Evolutionary conservation across 345 rosid genomes (phyloP).

Genomic region (Sonneratia alba): DNA sequence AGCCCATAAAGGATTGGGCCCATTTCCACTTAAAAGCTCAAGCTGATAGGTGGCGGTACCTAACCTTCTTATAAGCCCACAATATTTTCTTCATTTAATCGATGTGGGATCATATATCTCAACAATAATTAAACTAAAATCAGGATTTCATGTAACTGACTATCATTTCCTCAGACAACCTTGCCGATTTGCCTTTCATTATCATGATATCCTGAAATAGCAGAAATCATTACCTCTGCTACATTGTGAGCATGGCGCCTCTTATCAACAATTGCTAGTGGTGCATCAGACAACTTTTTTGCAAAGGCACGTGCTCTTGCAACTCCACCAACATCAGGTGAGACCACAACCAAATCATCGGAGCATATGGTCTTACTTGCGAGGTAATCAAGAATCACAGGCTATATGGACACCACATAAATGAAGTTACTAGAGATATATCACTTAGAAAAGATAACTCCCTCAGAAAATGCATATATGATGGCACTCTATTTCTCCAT

Average conservation of each 20-base stretch:
- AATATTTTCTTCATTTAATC: too few species aligned
- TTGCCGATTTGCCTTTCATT: not conserved
- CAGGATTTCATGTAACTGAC: not conserved
- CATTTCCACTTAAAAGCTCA: too few species aligned
- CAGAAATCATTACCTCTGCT: slow-evolving; percentile 57
- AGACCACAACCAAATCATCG: slow-evolving; percentile 86
- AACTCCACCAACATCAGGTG: slow-evolving; percentile 98
- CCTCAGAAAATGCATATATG: not conserved
- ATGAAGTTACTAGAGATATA: not conserved
- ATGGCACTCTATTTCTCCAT: not conserved
- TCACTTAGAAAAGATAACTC: not conserved
- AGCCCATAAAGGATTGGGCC: too few species aligned
- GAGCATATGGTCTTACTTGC: slow-evolving; percentile 88
- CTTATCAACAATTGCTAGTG: slow-evolving; percentile 95
- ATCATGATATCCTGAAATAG: not conserved
- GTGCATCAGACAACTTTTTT: slow-evolving; percentile 91
- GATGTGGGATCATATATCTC: too few species aligned
- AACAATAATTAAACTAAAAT: not conserved
- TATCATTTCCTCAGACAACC: not conserved
- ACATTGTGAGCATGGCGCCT: slow-evolving; percentile 95
- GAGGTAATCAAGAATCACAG: slow-evolving; percentile 92
- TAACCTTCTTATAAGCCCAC: too few species aligned
- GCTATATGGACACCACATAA: slow-evolving; percentile 28
- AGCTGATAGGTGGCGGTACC: too few species aligned
- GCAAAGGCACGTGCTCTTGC: slow-evolving; percentile 96